phyloP scores from a whole-genome alignment of 139 green algal genomes.

The Micromonas pusilla region DNA sequence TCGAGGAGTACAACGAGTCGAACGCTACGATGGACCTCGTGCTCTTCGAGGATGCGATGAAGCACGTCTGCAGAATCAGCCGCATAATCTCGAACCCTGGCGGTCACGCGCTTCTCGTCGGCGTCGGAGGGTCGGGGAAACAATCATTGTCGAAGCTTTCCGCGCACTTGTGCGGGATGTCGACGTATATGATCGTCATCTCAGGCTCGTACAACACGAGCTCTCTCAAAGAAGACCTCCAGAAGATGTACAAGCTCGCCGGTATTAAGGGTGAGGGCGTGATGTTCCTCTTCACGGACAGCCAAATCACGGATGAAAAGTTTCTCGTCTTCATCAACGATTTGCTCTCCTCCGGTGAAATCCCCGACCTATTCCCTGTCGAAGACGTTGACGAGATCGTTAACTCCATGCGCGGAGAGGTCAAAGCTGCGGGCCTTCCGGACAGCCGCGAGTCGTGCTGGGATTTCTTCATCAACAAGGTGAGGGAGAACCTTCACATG shows the following conservation, averaged over 20 bases:
- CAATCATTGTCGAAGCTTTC: conserved; percentile 68
- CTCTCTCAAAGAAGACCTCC: conserved; percentile 81
- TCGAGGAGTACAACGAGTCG: conserved; percentile 84
- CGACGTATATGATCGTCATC: conserved; percentile 70
- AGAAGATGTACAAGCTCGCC: conserved; percentile 78
- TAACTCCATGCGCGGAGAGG: conserved; percentile 69
- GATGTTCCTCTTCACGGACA: conserved; percentile 79
- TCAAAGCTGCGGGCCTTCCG: conserved; percentile 62
- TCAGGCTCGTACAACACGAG: conserved; percentile 66
- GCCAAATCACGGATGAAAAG: conserved; percentile 72
- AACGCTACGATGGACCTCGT: conserved; percentile 85
- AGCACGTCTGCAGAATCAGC: conserved; percentile 78
- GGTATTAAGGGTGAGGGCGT: conserved; percentile 68
- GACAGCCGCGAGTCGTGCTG: conserved; percentile 80
- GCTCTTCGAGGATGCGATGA: conserved; percentile 86
- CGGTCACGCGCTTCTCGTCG: conserved; percentile 81
- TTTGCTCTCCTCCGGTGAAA: conserved; percentile 72
- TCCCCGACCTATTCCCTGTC: conserved; percentile 74
- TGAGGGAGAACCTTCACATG: conserved; percentile 73
- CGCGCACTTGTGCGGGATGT: conserved; percentile 71
- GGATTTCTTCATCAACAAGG: conserved; percentile 68
- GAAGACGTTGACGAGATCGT: conserved; percentile 86
- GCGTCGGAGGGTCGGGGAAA: conserved; percentile 79
- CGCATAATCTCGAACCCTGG: conserved; percentile 71
- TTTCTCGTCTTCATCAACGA: conserved; percentile 87